Conservation (phyloP, 768 basidiomycete genomes). For the Mycena chlorophos region DNA sequence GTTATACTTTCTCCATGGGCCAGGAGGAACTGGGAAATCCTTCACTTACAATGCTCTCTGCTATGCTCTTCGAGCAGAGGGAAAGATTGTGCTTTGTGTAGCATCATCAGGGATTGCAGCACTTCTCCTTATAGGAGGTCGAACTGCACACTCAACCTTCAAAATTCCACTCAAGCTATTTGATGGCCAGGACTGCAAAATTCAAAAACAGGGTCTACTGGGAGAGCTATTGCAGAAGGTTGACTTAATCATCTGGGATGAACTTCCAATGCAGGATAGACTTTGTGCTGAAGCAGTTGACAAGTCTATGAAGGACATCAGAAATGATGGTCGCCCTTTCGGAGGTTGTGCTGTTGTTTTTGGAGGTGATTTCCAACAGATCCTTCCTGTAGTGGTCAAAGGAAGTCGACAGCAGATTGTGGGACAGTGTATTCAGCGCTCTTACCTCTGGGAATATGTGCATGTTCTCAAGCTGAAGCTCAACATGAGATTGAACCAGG, state of each 20-base stretch:
- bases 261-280: constrained; percentile 36
- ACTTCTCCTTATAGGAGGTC: constrained; percentile 43
- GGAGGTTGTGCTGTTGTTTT: constrained; percentile 36
- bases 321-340: constrained; percentile 27
- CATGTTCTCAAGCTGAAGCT: not conserved
- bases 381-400: constrained; percentile 10
- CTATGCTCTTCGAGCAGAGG: constrained; percentile 24
- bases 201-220: constrained; percentile 25
- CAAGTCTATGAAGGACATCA: constrained; percentile 30
- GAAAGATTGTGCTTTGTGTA: constrained; percentile 45
- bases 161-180: constrained; percentile 40
- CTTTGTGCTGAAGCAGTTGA: constrained; percentile 36
- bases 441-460: constrained; percentile 1
- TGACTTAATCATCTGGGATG: constrained; percentile 41
- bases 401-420: constrained; percentile 11
- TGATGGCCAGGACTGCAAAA: constrained; percentile 25
- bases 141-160: constrained; percentile 50
- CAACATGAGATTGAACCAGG: constrained; percentile 4
- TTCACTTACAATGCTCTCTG: constrained; percentile 41
- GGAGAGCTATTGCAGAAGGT: constrained; percentile 32
- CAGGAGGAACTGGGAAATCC: constrained; percentile 50
- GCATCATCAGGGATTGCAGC: too few species aligned
- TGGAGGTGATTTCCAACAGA: constrained; percentile 5
- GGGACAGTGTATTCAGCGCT: constrained; percentile 5
- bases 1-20: constrained; percentile 43